Evolutionary conservation across 1,284 basidiomycete genomes (phyloP), one percentile per base, ranked within the genome.

Genomic region (Ceratobasidium sp.): DNA sequence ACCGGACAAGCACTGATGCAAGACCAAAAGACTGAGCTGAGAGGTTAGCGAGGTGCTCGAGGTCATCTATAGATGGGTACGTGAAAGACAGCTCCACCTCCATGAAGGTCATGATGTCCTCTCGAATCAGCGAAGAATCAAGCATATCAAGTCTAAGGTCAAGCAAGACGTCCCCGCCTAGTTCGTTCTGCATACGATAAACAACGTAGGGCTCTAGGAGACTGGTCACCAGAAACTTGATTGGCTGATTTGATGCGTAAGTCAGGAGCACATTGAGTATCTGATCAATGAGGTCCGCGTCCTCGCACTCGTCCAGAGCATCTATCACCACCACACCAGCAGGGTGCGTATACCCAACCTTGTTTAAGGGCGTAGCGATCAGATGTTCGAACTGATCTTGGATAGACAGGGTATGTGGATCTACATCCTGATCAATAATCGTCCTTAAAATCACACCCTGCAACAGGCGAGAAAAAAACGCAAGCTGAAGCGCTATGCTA

Each of bases 251-350:
- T 7, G 26, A 28, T 5, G 26, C 26, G 3, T 13, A 33, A 1
- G 10, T 12, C 1, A 61, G 60, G 2, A 61, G 12, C 3, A 13
- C 26, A 4, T 9, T 9, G 2, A 61, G 60, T 5, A 61, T 39
- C 60, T 12, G 60, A 13, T n/a, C 23, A 23, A 61, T 28, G 39
- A 3, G 18, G n/a, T 61, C 60, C 13, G 12, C 28, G 39, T 61
- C 39, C 9, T 61, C 60, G 23, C 60, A 61, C 20, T 61, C 60
- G 60, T 61, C 60, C 39, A 61, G 60, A 42, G 28, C 60, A 28
- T 61, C 60, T 3, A 61, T 61, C 28, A 61, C 60, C 3, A 61
- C n/a, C 2, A 61, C 39, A 42, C 39, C 23, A 2, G 39, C 39
- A 4, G 60, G 60, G 5, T 33, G 39, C 15, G 60, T 39, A n/a